Conservation (phyloP, 345 rosid species). For the Citropsis articulata region DNA sequence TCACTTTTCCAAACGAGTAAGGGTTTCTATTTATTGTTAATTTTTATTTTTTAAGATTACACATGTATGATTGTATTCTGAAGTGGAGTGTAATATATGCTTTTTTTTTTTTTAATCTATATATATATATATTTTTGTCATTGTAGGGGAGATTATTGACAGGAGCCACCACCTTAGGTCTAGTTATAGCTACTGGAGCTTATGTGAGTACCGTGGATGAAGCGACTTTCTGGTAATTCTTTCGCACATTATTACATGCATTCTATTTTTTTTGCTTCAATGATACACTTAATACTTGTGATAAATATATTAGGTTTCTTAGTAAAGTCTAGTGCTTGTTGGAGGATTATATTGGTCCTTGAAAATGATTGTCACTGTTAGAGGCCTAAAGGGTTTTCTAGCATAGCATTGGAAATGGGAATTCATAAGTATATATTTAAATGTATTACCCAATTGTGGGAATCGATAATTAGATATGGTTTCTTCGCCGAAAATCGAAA, state of each 20-base stretch:
- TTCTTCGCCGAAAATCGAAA: not conserved
- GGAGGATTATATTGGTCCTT: not conserved
- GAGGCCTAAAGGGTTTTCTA: not conserved
- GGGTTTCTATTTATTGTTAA: not conserved
- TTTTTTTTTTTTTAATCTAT: not conserved
- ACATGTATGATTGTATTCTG: not conserved
- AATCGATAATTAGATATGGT: not conserved
- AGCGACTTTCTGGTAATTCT: constrained; percentile 91
- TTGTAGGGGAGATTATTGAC: constrained; percentile 78
- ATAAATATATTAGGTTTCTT: not conserved
- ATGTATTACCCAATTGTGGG: not conserved
- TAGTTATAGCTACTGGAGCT: constrained; percentile 90
- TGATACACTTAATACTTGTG: not conserved
- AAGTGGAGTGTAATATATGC: not conserved
- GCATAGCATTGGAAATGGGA: not conserved
- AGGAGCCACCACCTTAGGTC: constrained; percentile 78
- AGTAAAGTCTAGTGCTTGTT: not conserved
- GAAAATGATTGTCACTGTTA: not conserved
- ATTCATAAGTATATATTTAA: not conserved
- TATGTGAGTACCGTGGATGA: constrained; percentile 96
- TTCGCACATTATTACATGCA: constrained; percentile 2
- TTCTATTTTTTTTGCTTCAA: not conserved
- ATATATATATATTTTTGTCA: too few relatives aligned
- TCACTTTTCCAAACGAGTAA: constrained; percentile 72
- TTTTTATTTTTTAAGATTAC: not conserved